Evolutionary conservation across 169 alveolate species (phyloP).

Genomic region (Eimeria acervulina): DNA sequence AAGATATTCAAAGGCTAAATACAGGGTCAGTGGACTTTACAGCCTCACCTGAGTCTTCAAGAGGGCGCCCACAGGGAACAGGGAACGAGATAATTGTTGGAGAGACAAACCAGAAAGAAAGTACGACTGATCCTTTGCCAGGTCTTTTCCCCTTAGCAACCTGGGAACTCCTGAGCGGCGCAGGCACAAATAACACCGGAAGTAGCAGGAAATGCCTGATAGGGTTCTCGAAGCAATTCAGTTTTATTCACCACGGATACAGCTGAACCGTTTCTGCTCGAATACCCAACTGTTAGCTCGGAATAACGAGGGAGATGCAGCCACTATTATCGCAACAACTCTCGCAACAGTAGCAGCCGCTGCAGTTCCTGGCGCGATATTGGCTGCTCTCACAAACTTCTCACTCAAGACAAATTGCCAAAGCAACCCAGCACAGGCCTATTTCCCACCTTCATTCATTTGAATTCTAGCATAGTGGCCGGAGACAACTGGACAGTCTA

Average conservation of each 20-base stretch:
- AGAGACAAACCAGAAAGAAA: slow-evolving; percentile 86
- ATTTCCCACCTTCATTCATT: not conserved
- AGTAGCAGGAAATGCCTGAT: not conserved
- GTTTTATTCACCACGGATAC: not conserved
- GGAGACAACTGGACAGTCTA: slow-evolving; percentile 84
- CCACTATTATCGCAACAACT: not conserved
- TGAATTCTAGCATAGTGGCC: slow-evolving; percentile 89
- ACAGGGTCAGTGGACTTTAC: not conserved
- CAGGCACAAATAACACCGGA: not conserved
- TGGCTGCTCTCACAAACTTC: not conserved
- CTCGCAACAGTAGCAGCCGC: not conserved
- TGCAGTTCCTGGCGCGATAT: not conserved
- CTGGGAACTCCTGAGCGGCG: slow-evolving; percentile 62
- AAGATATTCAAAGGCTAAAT: not conserved
- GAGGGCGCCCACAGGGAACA: slow-evolving; percentile 86
- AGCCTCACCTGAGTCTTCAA: slow-evolving; percentile 85
- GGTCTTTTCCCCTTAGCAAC: slow-evolving; percentile 71
- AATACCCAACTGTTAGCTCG: not conserved
- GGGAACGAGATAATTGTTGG: slow-evolving; percentile 83
- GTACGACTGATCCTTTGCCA: slow-evolving; percentile 88
- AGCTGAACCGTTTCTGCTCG: not conserved
- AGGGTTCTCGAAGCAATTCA: not conserved
- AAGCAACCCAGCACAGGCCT: not conserved
- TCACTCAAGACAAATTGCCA: not conserved
- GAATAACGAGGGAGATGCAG: not conserved